These are phyloP conservation scores for Allium fistulosum DNA, from an alignment of 106 monocot genomes.

Conservation along the genomic window DNA sequence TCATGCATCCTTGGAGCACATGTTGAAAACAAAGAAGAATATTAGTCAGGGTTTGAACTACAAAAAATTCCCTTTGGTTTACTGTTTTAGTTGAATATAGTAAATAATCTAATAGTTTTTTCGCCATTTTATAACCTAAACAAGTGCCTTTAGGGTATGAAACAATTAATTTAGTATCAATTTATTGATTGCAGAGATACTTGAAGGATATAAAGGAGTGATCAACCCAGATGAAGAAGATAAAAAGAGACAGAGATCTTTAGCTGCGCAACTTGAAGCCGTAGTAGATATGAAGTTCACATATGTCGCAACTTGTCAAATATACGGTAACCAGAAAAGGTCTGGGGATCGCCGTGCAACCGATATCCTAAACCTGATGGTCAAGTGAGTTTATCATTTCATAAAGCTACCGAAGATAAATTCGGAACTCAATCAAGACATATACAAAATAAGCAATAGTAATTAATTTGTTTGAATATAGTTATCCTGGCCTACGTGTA, in stretches of 20 bases:
- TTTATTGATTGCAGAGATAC: conserved; percentile 39
- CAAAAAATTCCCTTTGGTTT: too few species aligned
- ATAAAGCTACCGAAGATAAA: too few species aligned
- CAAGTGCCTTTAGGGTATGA: conserved; percentile 34
- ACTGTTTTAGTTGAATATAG: too few species aligned
- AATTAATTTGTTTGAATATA: conserved; percentile 8
- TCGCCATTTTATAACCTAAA: background rate
- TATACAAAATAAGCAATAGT: too few species aligned
- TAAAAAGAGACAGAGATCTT: conserved; percentile 34
- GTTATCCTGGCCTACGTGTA: conserved; percentile 82
- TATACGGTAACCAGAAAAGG: conserved; percentile 76
- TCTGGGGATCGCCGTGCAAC: conserved; percentile 67
- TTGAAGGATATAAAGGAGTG: conserved; percentile 65
- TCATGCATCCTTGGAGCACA: too few species aligned
- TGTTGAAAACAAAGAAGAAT: too few species aligned
- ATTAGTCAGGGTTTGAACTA: too few species aligned
- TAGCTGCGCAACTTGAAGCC: conserved; percentile 39
- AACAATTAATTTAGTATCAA: conserved; percentile 43
- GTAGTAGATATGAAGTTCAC: conserved; percentile 93
- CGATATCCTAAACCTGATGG: conserved; percentile 89
- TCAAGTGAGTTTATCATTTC: conserved; percentile 34
- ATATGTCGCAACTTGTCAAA: conserved; percentile 93
- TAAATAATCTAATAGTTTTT: conserved; percentile 1
- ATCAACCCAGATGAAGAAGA: conserved; percentile 73
- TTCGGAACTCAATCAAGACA: too few species aligned